A percentile compares a stretch with the other conserved stretches of the same genome.
Evolutionary conservation across 345 rosid genomes (phyloP).

Genomic region (Salix exigua): DNA sequence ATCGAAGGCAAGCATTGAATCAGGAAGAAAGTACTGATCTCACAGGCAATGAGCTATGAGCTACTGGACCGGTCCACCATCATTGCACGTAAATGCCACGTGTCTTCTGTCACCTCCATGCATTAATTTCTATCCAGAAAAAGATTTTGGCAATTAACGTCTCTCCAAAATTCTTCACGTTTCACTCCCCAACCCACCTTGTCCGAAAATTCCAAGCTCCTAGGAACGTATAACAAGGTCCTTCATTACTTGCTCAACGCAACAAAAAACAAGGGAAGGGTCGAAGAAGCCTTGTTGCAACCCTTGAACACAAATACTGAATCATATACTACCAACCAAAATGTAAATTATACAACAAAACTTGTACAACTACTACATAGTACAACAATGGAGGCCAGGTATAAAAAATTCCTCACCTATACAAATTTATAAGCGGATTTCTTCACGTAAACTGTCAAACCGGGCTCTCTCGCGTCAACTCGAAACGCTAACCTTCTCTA

Average conservation of each 20-base stretch:
- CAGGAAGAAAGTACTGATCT: too few relatives aligned
- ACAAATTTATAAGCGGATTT: not conserved
- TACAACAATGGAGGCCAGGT: slow-evolving; percentile 15
- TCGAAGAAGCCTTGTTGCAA: not conserved
- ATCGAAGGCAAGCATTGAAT: too few relatives aligned
- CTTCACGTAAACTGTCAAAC: not conserved
- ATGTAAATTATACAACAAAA: not conserved
- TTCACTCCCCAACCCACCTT: not conserved
- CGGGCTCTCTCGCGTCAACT: not conserved
- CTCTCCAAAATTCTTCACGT: not conserved
- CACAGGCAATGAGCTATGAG: too few relatives aligned
- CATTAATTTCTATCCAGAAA: not conserved
- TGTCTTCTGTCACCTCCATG: not conserved
- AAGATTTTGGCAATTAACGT: too few relatives aligned
- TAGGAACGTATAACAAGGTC: not conserved
- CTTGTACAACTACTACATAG: not conserved
- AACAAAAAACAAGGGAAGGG: not conserved
- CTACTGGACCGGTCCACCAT: not conserved
- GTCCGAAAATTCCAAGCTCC: not conserved
- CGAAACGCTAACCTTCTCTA: slow-evolving; percentile 39
- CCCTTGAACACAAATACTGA: not conserved
- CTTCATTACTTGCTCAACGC: not conserved
- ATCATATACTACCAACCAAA: not conserved
- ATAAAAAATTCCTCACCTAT: slow-evolving; percentile 10
- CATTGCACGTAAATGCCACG: not conserved